Evolutionary conservation across 2,329 filamentous ascomycete genomes (phyloP).

Genomic region (Aspergillus fischeri): DNA sequence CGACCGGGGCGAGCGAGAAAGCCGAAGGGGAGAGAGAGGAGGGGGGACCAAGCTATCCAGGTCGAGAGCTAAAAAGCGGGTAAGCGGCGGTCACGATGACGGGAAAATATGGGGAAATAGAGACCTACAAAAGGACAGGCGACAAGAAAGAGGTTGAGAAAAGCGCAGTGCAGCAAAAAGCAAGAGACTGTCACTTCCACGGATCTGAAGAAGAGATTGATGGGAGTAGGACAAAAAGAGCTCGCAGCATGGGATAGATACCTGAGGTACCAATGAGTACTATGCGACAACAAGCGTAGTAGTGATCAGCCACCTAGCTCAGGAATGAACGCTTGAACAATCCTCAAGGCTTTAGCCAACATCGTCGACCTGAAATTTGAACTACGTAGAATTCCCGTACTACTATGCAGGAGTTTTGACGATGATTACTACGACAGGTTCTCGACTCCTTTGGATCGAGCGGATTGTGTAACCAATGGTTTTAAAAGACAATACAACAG

Average conservation of each 20-base stretch:
- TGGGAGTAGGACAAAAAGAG: slow-evolving; percentile 1
- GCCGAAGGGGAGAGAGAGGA: neutral
- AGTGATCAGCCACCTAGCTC: neutral
- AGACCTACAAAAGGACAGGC: neutral
- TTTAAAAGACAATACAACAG: neutral
- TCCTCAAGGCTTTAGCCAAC: neutral
- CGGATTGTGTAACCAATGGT: slow-evolving; percentile 1
- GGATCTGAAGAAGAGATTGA: neutral
- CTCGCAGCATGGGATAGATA: neutral
- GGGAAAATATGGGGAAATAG: slow-evolving; percentile 1
- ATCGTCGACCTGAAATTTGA: neutral
- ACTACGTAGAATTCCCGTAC: neutral
- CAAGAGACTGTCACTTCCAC: neutral
- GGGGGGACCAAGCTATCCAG: neutral
- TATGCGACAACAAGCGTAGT: neutral
- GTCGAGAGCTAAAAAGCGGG: neutral
- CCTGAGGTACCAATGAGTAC: neutral
- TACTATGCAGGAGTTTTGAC: neutral
- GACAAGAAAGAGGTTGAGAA: neutral
- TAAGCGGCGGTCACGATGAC: neutral
- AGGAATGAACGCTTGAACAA: neutral
- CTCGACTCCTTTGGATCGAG: neutral
- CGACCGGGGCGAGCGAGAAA: neutral
- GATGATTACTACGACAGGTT: neutral
- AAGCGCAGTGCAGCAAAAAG: neutral